Evolutionary conservation across 176 grass and related monocot species (phyloP).

Genomic region (Cenchrus purpureus): DNA sequence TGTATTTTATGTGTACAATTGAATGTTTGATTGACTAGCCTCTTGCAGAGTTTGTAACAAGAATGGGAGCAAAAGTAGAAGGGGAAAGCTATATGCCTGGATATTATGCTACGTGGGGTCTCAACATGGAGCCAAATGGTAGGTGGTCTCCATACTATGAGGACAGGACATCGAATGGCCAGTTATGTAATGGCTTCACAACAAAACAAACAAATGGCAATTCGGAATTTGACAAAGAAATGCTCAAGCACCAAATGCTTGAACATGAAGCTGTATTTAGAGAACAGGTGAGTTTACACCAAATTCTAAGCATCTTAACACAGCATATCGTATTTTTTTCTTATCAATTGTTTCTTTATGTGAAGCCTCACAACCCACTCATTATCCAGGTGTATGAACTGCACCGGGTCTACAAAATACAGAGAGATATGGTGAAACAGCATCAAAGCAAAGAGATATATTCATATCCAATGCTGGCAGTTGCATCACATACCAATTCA

Average conservation of each 20-base stretch:
- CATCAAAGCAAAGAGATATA: constrained; percentile 54
- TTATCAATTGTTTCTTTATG: constrained; percentile 20
- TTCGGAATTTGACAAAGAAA: constrained; percentile 74
- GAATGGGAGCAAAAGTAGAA: constrained; percentile 78
- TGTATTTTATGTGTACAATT: constrained; percentile 41
- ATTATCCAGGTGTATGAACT: constrained; percentile 85
- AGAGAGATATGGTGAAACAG: constrained; percentile 76
- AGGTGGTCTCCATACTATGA: constrained; percentile 56
- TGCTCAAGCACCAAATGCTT: constrained; percentile 78
- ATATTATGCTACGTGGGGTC: constrained; percentile 51
- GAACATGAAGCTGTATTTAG: constrained; percentile 90
- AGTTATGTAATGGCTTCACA: constrained; percentile 49
- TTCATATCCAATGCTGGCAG: constrained; percentile 31
- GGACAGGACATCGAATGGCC: constrained; percentile 50
- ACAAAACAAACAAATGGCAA: constrained; percentile 37
- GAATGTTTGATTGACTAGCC: constrained; percentile 11
- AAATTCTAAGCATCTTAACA: neutral
- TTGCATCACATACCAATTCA: constrained; percentile 69
- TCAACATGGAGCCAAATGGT: constrained; percentile 48
- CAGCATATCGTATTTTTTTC: neutral
- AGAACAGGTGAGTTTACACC: constrained; percentile 64
- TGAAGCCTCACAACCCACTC: constrained; percentile 29
- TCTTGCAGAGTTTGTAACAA: constrained; percentile 30
- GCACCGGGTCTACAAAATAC: constrained; percentile 89
- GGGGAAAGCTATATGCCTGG: constrained; percentile 61